Evolutionary conservation across 208 protist species (phyloP).

Genomic region (Novymonas esmeraldas): DNA sequence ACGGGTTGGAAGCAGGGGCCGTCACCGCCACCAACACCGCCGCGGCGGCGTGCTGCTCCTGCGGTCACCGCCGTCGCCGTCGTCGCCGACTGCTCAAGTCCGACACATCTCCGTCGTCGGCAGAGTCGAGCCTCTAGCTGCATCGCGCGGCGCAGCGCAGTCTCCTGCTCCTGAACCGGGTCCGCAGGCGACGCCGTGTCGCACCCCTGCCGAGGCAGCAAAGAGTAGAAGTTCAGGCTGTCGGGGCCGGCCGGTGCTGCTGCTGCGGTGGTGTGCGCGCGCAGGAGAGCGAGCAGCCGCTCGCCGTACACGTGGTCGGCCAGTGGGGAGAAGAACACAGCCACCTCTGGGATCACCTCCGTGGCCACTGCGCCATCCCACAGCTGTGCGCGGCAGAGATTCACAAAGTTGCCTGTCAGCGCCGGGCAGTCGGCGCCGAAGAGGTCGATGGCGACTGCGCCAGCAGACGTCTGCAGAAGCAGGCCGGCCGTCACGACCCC

Average conservation of each 20-base stretch:
- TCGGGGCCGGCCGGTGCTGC: background rate
- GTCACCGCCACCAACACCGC: background rate
- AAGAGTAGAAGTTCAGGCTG: conserved; percentile 11
- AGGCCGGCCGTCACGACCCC: conserved; percentile 33
- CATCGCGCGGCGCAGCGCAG: conserved; percentile 7
- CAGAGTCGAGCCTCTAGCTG: conserved; percentile 23
- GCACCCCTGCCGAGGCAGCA: conserved; percentile 11
- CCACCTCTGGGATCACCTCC: conserved; percentile 64
- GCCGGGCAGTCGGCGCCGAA: conserved; percentile 66
- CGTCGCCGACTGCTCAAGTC: background rate
- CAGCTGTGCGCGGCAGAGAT: conserved; percentile 65
- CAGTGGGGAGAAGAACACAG: conserved; percentile 63
- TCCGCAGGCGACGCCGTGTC: background rate
- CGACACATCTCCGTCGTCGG: conserved; percentile 27
- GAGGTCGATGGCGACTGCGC: conserved; percentile 65
- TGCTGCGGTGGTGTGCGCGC: background rate
- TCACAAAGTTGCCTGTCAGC: conserved; percentile 64
- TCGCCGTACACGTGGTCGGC: conserved; percentile 22
- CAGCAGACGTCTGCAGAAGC: conserved; percentile 72
- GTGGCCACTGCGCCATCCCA: conserved; percentile 72
- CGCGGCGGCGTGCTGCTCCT: too few relatives aligned
- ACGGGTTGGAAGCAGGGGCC: conserved; percentile 7
- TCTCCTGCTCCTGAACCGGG: conserved; percentile 14
- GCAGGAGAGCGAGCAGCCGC: conserved; percentile 1
- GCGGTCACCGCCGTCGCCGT: too few relatives aligned